These are phyloP conservation scores for Crithidia acanthocephali DNA, from an alignment of 208 protist species.

Conservation along the genomic window DNA sequence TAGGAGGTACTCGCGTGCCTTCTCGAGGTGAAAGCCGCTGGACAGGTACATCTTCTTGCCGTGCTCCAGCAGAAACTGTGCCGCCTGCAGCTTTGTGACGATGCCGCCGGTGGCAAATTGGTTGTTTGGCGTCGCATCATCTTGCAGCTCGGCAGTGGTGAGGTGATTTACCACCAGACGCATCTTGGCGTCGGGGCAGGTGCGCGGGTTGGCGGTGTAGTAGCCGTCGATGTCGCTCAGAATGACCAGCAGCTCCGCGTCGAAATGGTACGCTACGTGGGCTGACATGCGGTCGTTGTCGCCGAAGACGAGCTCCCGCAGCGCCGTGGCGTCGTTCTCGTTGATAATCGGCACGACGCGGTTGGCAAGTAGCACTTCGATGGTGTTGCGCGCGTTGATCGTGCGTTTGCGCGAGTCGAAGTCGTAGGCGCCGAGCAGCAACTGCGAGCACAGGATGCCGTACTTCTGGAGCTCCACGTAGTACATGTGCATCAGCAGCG, in stretches of 20 bases:
- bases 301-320: slow-evolving; percentile 49
- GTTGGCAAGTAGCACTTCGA: slow-evolving; percentile 45
- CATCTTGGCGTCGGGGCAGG: slow-evolving; percentile 34
- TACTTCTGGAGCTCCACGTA: slow-evolving; percentile 69
- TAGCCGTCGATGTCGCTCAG: slow-evolving; percentile 91
- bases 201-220: slow-evolving; percentile 54
- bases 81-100: slow-evolving; percentile 50
- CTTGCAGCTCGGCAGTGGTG: slow-evolving; percentile 20
- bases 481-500: slow-evolving; percentile 44
- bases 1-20: slow-evolving; percentile 29
- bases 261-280: slow-evolving; percentile 65
- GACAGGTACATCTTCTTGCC: slow-evolving; percentile 36
- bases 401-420: slow-evolving; percentile 63
- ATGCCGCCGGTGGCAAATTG: slow-evolving; percentile 41
- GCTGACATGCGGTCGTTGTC: slow-evolving; percentile 73
- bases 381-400: slow-evolving; percentile 55
- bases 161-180: slow-evolving; percentile 30
- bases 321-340: slow-evolving; percentile 42
- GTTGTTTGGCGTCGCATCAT: slow-evolving; percentile 36
- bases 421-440: slow-evolving; percentile 67
- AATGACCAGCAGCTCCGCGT: slow-evolving; percentile 73
- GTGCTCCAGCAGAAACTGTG: slow-evolving; percentile 34
- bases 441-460: slow-evolving; percentile 47
- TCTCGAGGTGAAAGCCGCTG: slow-evolving; percentile 33
- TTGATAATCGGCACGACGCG: slow-evolving; percentile 67